Evolutionary conservation across 2,329 filamentous ascomycete species (phyloP).

Genomic region (Parasarocladium wereldwijsianum): DNA sequence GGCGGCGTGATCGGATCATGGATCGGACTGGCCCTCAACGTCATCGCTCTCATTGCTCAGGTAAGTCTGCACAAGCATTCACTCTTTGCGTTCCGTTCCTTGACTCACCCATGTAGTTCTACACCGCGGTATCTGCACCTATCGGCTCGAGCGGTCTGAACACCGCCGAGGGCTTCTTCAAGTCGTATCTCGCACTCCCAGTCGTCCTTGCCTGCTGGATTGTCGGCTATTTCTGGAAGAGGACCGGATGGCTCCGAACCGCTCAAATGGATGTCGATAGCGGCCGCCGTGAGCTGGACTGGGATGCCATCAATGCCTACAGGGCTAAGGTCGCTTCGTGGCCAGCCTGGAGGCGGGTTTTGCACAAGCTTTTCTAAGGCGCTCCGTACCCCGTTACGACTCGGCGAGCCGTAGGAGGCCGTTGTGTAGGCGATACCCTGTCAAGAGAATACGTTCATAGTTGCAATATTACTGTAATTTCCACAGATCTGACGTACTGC

Average conservation of each 20-base stretch:
- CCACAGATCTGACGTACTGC: too few relatives aligned
- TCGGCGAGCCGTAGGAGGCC: too few relatives aligned
- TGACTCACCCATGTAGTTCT: slow-evolving; percentile 22
- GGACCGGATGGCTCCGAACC: slow-evolving; percentile 40
- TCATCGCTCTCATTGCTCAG: slow-evolving; percentile 39
- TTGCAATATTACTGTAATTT: too few relatives aligned
- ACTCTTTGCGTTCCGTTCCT: not conserved
- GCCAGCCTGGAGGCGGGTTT: slow-evolving; percentile 33
- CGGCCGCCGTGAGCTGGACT: slow-evolving; percentile 50
- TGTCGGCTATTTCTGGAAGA: slow-evolving; percentile 51
- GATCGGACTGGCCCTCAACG: slow-evolving; percentile 42
- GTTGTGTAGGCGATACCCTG: too few relatives aligned
- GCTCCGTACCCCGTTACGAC: too few relatives aligned
- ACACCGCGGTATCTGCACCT: slow-evolving; percentile 28
- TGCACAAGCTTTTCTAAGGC: slow-evolving; percentile 24
- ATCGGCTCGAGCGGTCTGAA: slow-evolving; percentile 17
- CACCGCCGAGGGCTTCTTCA: slow-evolving; percentile 38
- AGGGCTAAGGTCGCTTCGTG: slow-evolving; percentile 31
- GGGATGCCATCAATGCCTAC: slow-evolving; percentile 45
- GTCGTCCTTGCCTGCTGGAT: slow-evolving; percentile 42
- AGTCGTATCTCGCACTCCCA: slow-evolving; percentile 36
- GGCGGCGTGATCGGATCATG: slow-evolving; percentile 50
- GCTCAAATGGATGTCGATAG: slow-evolving; percentile 53
- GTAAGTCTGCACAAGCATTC: slow-evolving; percentile 16
- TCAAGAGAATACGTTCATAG: too few relatives aligned